phyloP scores from a whole-genome alignment of 768 basidiomycete genomes.

The Termitomyces bulborhizus region DNA sequence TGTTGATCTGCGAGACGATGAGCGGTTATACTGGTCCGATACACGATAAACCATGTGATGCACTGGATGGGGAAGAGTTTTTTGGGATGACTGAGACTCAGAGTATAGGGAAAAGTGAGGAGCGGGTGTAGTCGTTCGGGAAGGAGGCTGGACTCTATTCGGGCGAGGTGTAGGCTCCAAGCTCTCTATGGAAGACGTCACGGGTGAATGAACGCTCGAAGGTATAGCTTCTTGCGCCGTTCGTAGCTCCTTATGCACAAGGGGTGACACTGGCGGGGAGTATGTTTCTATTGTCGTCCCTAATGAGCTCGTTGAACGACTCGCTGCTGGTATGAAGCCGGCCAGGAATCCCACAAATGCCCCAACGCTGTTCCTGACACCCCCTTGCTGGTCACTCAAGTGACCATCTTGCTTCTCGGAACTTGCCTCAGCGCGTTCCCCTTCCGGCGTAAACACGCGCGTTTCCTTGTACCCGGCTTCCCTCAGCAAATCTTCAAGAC shows the following conservation, averaged over 20 bases:
- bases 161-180: constrained; percentile 21
- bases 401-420: constrained; percentile 19
- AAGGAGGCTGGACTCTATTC: constrained; percentile 9
- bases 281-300: constrained; percentile 12
- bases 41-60: constrained; percentile 8
- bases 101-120: constrained; percentile 2
- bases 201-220: constrained; percentile 18
- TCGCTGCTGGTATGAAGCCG: constrained; percentile 44
- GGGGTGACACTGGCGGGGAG: constrained; percentile 28
- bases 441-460: constrained; percentile 81
- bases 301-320: constrained; percentile 16
- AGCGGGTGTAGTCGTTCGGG: constrained; percentile 10
- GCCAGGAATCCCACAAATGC: constrained; percentile 63
- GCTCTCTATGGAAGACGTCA: constrained; percentile 30
- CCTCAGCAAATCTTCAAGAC: constrained; percentile 76
- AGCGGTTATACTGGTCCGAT: constrained; percentile 8
- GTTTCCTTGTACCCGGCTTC: constrained; percentile 94
- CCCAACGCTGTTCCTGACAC: constrained; percentile 43
- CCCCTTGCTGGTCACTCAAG: constrained; percentile 21
- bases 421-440: constrained; percentile 39
- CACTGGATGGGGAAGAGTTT: constrained; percentile 5
- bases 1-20: constrained; percentile 8
- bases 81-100: constrained; percentile 8
- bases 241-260: constrained; percentile 16
- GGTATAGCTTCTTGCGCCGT: constrained; percentile 11